Conservation (phyloP, 2,329 filamentous ascomycete species). For the Cladosporium sp. region DNA sequence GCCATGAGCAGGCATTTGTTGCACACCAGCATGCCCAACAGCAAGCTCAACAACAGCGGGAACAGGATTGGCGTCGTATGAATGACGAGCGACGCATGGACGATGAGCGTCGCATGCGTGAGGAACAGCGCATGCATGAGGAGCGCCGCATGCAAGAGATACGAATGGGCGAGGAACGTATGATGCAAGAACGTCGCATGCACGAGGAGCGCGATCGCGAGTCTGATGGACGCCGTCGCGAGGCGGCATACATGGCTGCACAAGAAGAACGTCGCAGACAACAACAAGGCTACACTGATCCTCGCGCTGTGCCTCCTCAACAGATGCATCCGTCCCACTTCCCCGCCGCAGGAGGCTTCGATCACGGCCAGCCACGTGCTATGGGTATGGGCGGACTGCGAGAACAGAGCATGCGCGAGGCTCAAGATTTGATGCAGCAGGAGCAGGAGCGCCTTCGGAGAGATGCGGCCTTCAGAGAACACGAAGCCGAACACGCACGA, state of each 20-base stretch:
- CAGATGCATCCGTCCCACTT: conserved; percentile 17
- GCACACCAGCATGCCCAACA: conserved; percentile 22
- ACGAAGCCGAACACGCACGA: conserved; percentile 23
- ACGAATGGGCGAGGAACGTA: conserved; percentile 14
- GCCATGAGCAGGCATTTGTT: conserved; percentile 23
- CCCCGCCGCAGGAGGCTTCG: neutral
- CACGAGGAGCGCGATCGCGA: conserved; percentile 23
- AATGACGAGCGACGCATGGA: conserved; percentile 17
- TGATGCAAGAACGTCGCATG: conserved; percentile 19
- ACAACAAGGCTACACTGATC: conserved; percentile 9
- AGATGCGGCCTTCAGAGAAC: conserved; percentile 15
- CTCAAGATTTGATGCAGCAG: conserved; percentile 25
- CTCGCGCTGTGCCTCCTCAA: conserved; percentile 3
- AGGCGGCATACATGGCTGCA: conserved; percentile 18
- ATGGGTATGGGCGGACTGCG: conserved; percentile 23
- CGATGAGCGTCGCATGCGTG: conserved; percentile 20
- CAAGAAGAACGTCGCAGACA: conserved; percentile 17
- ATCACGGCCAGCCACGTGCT: conserved; percentile 5
- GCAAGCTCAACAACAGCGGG: conserved; percentile 18
- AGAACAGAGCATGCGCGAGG: conserved; percentile 29
- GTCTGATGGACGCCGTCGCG: conserved; percentile 18
- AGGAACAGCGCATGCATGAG: conserved; percentile 21
- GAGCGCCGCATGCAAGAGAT: conserved; percentile 22
- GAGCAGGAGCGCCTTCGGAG: conserved; percentile 22
- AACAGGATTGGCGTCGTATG: conserved; percentile 20